A percentile compares a stretch with the other conserved stretches of the same genome.
Evolutionary conservation across 345 rosid genomes (phyloP).

Genomic region (Boechera stricta): DNA sequence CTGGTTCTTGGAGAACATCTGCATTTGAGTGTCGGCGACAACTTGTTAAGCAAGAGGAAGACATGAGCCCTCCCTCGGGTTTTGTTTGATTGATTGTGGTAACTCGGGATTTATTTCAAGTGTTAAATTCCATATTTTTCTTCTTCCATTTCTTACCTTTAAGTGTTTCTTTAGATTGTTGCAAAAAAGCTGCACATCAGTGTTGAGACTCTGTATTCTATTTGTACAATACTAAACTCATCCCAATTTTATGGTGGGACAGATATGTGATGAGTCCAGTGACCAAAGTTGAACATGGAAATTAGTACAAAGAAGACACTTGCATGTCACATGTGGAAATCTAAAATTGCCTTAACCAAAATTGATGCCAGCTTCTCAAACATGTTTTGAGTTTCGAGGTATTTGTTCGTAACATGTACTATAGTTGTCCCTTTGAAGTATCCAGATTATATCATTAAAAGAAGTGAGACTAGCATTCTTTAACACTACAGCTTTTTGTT

Average conservation of each 20-base stretch:
- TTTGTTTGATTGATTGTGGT: conserved; percentile 9
- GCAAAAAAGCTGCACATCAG: neutral
- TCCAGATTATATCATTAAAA: too few species aligned
- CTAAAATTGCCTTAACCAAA: neutral
- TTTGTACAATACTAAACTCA: neutral
- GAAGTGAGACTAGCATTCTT: too few species aligned
- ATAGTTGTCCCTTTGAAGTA: too few species aligned
- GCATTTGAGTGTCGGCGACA: conserved; percentile 64
- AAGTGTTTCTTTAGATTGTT: conserved; percentile 3
- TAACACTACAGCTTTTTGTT: too few species aligned
- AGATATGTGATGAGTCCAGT: neutral
- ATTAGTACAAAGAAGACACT: neutral
- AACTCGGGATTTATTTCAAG: neutral
- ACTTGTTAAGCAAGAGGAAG: conserved; percentile 35
- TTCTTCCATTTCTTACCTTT: neutral
- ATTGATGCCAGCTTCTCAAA: too few species aligned
- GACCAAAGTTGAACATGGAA: neutral
- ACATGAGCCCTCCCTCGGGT: neutral
- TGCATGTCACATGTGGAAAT: neutral
- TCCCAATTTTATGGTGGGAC: neutral
- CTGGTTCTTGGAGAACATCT: conserved; percentile 65
- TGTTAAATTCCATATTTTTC: neutral
- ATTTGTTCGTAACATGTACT: too few species aligned
- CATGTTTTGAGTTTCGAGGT: too few species aligned
- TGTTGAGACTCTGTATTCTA: neutral